Percentiles rank a stretch among this genome's conserved stretches.
These are phyloP conservation scores for Neopestalotiopsis clavispora DNA, from an alignment of 2,329 filamentous ascomycete species.

Conservation along the genomic window DNA sequence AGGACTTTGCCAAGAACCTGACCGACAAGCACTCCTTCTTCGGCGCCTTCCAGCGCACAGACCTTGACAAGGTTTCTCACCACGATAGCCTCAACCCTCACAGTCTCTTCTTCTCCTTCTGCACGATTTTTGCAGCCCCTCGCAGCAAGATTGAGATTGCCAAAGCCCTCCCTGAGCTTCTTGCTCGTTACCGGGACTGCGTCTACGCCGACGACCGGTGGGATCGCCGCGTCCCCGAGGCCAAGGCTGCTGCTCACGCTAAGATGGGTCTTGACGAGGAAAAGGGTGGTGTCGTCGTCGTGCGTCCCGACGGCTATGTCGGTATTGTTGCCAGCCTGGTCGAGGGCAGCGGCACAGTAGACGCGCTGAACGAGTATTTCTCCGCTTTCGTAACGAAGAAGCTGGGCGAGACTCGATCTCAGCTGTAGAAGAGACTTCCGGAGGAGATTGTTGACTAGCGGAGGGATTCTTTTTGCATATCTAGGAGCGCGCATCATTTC, in stretches of 20 bases:
- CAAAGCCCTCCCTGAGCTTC: slow-evolving; percentile 69
- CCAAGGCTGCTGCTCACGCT: slow-evolving; percentile 77
- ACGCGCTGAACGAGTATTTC: slow-evolving; percentile 86
- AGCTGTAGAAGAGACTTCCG: slow-evolving; percentile 36
- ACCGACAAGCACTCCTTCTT: slow-evolving; percentile 75
- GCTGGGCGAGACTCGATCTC: slow-evolving; percentile 44
- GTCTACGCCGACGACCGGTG: slow-evolving; percentile 86
- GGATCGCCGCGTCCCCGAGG: slow-evolving; percentile 72
- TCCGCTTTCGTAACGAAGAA: slow-evolving; percentile 71
- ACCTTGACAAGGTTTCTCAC: slow-evolving; percentile 68
- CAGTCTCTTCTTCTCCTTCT: slow-evolving; percentile 80
- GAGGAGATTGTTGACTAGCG: neutral
- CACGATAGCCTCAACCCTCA: slow-evolving; percentile 88
- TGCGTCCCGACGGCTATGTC: slow-evolving; percentile 87
- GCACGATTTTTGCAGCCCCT: slow-evolving; percentile 72
- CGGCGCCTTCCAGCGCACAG: slow-evolving; percentile 64
- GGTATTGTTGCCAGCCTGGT: slow-evolving; percentile 75
- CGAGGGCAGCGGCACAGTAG: slow-evolving; percentile 78
- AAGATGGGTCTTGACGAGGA: slow-evolving; percentile 83
- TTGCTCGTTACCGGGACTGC: slow-evolving; percentile 79
- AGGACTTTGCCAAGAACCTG: slow-evolving; percentile 71
- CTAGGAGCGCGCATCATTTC: neutral
- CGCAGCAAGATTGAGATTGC: slow-evolving; percentile 75
- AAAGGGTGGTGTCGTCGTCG: slow-evolving; percentile 79
- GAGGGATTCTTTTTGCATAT: neutral